Evolutionary conservation across 306 rosid species (phyloP).

Genomic region (Ziziphus jujuba): DNA sequence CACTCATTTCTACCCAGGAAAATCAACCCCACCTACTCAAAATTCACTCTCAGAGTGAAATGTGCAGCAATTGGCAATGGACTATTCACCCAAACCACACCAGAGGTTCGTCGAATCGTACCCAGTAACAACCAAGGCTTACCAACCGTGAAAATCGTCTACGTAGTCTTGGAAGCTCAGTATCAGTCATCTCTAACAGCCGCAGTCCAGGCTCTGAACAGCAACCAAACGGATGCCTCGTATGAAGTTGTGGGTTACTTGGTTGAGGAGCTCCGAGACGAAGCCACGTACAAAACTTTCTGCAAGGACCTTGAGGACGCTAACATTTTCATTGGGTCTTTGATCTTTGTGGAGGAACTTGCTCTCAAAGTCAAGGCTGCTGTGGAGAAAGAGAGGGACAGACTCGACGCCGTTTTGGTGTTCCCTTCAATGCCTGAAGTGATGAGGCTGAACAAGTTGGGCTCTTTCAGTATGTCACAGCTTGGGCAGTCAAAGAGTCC

Average conservation of each 20-base stretch:
- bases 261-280: constrained; percentile 90
- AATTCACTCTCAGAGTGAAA: constrained; percentile 54
- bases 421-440: constrained; percentile 99
- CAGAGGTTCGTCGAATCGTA: constrained; percentile 82
- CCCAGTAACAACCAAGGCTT: constrained; percentile 60
- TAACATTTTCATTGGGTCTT: constrained; percentile 84
- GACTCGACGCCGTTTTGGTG: constrained; percentile 92
- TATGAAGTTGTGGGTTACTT: constrained; percentile 87
- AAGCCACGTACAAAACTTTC: constrained; percentile 45
- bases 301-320: constrained; percentile 89
- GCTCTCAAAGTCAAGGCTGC: constrained; percentile 82
- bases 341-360: constrained; percentile 94
- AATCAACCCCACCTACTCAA: constrained; percentile 31
- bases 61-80: constrained; percentile 90
- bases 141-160: constrained; percentile 78
- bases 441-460: constrained; percentile 89
- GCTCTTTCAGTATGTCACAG: constrained; percentile 90
- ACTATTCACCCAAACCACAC: constrained; percentile 88
- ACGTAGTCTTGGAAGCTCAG: constrained; percentile 96
- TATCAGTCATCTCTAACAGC: constrained; percentile 87
- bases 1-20: constrained; percentile 88
- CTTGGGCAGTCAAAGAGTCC: constrained; percentile 95
- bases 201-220: constrained; percentile 75
- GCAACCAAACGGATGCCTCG: constrained; percentile 46
- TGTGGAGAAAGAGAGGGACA: constrained; percentile 83